These are phyloP conservation scores for Neurospora sp. DNA, from an alignment of 495 filamentous ascomycete genomes.

Conservation along the genomic window DNA sequence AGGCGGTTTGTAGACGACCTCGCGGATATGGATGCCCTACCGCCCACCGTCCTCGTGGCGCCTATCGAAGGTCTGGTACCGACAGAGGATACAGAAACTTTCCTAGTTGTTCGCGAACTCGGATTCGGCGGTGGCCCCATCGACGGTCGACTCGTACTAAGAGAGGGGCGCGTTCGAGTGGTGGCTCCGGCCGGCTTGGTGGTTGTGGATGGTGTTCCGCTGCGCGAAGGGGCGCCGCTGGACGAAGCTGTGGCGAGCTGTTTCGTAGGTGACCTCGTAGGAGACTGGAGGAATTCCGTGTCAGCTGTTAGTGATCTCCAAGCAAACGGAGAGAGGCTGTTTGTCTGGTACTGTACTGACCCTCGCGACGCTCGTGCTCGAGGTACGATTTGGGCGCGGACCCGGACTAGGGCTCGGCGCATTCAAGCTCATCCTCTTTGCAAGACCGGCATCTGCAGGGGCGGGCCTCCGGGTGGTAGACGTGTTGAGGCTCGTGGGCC, in stretches of 20 bases:
- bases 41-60: conserved; percentile 25
- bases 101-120: conserved; percentile 19
- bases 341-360: conserved; percentile 31
- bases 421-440: conserved; percentile 58
- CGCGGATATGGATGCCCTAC: conserved; percentile 22
- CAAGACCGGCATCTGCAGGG: conserved; percentile 38
- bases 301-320: not conserved
- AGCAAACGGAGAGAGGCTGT: not conserved
- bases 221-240: conserved; percentile 50
- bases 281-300: conserved; percentile 41
- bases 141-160: conserved; percentile 44
- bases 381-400: conserved; percentile 36
- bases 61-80: conserved; percentile 17
- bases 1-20: conserved; percentile 25
- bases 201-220: conserved; percentile 46
- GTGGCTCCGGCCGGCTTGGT: conserved; percentile 30
- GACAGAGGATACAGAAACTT: conserved; percentile 24
- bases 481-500: conserved; percentile 28
- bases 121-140: conserved; percentile 54
- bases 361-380: conserved; percentile 44
- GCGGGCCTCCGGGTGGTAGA: conserved; percentile 19
- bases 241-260: conserved; percentile 49
- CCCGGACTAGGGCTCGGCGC: conserved; percentile 53
- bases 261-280: conserved; percentile 73
- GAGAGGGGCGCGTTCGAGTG: conserved; percentile 42